Conservation (phyloP, 768 basidiomycete species). For the Porpolomopsis calyptriformis region DNA sequence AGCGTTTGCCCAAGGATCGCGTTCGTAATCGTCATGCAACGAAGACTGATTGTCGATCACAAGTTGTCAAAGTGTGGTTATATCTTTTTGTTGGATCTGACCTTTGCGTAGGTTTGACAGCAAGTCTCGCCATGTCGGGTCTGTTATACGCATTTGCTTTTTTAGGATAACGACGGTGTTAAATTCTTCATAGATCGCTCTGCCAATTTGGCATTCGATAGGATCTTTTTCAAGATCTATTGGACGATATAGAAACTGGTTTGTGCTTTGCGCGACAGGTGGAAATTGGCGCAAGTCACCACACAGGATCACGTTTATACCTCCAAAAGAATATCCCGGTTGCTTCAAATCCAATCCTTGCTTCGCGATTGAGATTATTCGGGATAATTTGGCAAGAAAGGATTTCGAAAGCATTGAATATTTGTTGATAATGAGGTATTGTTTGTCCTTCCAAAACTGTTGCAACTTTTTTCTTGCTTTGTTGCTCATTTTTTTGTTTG, state of each 20-base stretch:
- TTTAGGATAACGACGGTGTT: conserved; percentile 21
- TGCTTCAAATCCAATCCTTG: not conserved
- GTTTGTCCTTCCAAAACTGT: not conserved
- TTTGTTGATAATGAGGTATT: conserved; percentile 5
- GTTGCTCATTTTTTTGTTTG: no score
- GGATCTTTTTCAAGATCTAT: not conserved
- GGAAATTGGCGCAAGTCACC: conserved; percentile 28
- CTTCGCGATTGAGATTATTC: not conserved
- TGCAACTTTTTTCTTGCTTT: not conserved
- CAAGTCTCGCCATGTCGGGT: conserved; percentile 22
- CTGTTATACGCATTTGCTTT: conserved; percentile 23
- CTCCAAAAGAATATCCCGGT: conserved; percentile 9
- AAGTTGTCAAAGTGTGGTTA: conserved; percentile 17
- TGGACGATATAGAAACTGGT: not conserved
- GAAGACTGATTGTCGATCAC: conserved; percentile 11
- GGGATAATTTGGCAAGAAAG: not conserved
- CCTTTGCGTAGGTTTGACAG: conserved; percentile 18
- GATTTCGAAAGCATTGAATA: conserved; percentile 5
- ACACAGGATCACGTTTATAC: conserved; percentile 22
- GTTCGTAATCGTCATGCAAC: conserved; percentile 10
- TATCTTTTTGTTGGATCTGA: conserved; percentile 12
- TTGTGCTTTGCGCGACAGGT: conserved; percentile 7
- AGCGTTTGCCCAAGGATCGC: conserved; percentile 15
- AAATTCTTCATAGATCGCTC: conserved; percentile 19
- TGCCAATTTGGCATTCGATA: conserved; percentile 7